These are phyloP conservation scores for Ustilago esculenta DNA, from an alignment of 1,284 basidiomycete genomes.

Conservation along the genomic window DNA sequence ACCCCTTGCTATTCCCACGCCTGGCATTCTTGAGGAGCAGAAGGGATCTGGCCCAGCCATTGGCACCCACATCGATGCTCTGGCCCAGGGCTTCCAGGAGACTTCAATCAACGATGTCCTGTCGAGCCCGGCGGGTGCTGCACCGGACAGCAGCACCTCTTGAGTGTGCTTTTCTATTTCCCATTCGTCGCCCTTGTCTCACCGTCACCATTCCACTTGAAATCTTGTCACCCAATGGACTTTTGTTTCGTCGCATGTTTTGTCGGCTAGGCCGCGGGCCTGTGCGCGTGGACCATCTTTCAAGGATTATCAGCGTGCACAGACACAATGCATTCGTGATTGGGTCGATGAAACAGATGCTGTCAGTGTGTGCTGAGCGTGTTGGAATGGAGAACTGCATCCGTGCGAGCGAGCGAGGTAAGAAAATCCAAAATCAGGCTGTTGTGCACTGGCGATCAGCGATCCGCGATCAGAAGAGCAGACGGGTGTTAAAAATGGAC, in stretches of 20 bases:
- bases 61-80: conserved; percentile 37
- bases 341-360: too few species aligned
- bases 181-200: too few species aligned
- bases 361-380: too few species aligned
- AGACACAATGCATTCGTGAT: too few species aligned
- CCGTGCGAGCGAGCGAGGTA: conserved; percentile 10
- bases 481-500: background rate
- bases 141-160: conserved; percentile 10
- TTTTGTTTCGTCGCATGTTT: too few species aligned
- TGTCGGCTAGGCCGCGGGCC: too few species aligned
- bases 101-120: conserved; percentile 41
- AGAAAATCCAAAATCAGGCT: conserved; percentile 2
- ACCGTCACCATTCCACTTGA: too few species aligned
- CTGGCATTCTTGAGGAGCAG: conserved; percentile 40
- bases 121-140: conserved; percentile 22
- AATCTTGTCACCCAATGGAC: too few species aligned
- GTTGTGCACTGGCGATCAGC: conserved; percentile 7
- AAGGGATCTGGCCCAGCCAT: conserved; percentile 12
- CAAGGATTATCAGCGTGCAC: too few species aligned
- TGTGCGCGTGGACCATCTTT: too few species aligned
- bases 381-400: too few species aligned
- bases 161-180: too few species aligned
- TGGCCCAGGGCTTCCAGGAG: conserved; percentile 28
- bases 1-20: conserved; percentile 39
- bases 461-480: conserved; percentile 15